Base-by-base conservation (phyloP, 164 flowering plant species). In the Chloranthus sessilifolius region DNA sequence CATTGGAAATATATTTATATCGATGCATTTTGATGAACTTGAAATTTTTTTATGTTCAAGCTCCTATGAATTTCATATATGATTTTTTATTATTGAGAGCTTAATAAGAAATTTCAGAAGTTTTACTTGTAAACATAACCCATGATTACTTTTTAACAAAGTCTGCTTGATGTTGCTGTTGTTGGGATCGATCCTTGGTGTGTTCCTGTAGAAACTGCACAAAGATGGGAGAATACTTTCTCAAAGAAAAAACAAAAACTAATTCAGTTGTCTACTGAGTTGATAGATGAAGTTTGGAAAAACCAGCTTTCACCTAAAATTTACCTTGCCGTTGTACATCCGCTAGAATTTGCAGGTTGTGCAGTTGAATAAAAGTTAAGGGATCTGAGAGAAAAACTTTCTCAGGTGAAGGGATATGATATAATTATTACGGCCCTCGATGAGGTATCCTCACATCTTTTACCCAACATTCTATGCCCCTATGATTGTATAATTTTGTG, bases 121-220 rank as follows among this genome's bases (percentile, higher is more conserved):
- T 53, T 34, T 9, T n/a, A n/a, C n/a, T n/a, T n/a, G n/a, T 12
- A 19, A 19, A 24, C 38, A n/a, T 50, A 35, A 36, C 14, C n/a
- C 29, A n/a, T 55, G 34, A 22, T 62, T n/a, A 3, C 33, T 35
- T 55, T 33, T 15, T 56, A 35, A 45, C 57, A 90, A 95, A 85
- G 85, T 68, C 68, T 92, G 46, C 85, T 90, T 7, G 56, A 58
- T 17, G 80, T 69, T 41, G 84, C 95, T 33, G 61, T 80, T 14
- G 52, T 92, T 55, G 99, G 96, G 25, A 62, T 84, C 25, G 95
- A 92, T 56, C 79, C 89, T 8, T 88, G 97, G 99, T 92, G 97
- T 48, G 59, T 86, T 38, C 86, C 99, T 5, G 68, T 88, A 23
- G 95, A 84, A 60, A 82, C 91, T 50, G 92, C 95, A 37, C 79